Evolutionary conservation across 495 filamentous ascomycete species (phyloP).

Genomic region (Aspergillus heteromorphus): DNA sequence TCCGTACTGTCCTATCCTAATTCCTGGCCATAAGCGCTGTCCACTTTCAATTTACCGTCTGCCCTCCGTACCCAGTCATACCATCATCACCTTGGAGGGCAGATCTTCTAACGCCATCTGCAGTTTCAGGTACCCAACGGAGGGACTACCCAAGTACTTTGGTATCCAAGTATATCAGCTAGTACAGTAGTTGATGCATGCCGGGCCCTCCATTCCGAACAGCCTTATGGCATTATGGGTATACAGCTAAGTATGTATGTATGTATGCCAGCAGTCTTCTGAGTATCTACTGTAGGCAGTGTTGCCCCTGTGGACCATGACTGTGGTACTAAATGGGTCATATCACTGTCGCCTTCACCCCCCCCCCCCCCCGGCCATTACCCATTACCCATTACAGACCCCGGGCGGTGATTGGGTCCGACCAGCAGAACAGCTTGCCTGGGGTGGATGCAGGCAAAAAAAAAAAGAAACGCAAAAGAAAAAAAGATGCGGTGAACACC

Average conservation of each 20-base stretch:
- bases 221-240: not conserved
- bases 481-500: conserved; percentile 38
- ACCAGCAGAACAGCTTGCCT: not conserved
- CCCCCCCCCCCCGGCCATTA: no score
- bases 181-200: not conserved
- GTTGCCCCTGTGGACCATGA: not conserved
- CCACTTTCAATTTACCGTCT: not conserved
- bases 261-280: not conserved
- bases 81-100: not conserved
- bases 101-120: conserved; percentile 12
- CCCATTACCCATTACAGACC: not conserved
- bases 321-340: not conserved
- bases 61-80: not conserved
- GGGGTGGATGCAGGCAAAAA: conserved; percentile 3
- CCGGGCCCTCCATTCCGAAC: not conserved
- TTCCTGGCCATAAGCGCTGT: not conserved
- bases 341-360: not conserved
- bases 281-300: not conserved
- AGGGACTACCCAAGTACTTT: not conserved
- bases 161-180: not conserved
- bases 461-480: conserved; percentile 4
- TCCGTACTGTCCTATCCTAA: not conserved
- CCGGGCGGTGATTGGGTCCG: not conserved
- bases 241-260: not conserved
- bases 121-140: conserved; percentile 24